Percentiles rank a stretch among this genome's conserved stretches.
Conservation (phyloP, 208 protist genomes). For the Naegleria fowleri region DNA sequence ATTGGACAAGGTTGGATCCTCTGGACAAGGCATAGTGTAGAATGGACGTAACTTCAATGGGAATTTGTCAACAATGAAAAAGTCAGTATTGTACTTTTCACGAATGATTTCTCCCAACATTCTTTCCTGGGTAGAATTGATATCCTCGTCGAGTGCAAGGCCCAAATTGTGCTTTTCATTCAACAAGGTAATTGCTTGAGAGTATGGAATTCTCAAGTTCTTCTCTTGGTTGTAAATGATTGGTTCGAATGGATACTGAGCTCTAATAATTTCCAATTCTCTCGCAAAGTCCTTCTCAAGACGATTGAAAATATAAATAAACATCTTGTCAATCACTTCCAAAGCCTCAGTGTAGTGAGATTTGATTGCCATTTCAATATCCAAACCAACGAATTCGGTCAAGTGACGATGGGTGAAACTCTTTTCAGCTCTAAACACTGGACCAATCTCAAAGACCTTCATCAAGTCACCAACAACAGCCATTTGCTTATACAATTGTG, state of each 20-base stretch:
- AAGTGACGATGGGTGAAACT: slow-evolving; percentile 98
- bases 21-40: slow-evolving; percentile 98
- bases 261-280: slow-evolving; percentile 70
- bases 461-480: slow-evolving; percentile 89
- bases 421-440: slow-evolving; percentile 98
- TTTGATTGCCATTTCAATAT: slow-evolving; percentile 99
- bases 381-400: slow-evolving; percentile 99
- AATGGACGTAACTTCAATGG: slow-evolving; percentile 93
- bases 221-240: slow-evolving; percentile 69
- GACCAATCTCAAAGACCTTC: slow-evolving; percentile 87
- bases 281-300: slow-evolving; percentile 60
- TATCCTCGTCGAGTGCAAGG: slow-evolving; percentile 69
- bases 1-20: slow-evolving; percentile 78
- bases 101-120: slow-evolving; percentile 90
- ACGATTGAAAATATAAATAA: slow-evolving; percentile 90
- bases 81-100: slow-evolving; percentile 96
- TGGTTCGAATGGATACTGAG: slow-evolving; percentile 85
- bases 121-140: slow-evolving; percentile 91
- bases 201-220: slow-evolving; percentile 55
- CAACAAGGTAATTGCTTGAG: slow-evolving; percentile 53
- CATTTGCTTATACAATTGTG: slow-evolving; percentile 99
- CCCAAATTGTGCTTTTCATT: slow-evolving; percentile 61
- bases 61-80: slow-evolving; percentile 99
- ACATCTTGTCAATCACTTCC: slow-evolving; percentile 87
- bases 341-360: slow-evolving; percentile 98